Conservation (phyloP, 139 green algal genomes). For the Volvox africanus region DNA sequence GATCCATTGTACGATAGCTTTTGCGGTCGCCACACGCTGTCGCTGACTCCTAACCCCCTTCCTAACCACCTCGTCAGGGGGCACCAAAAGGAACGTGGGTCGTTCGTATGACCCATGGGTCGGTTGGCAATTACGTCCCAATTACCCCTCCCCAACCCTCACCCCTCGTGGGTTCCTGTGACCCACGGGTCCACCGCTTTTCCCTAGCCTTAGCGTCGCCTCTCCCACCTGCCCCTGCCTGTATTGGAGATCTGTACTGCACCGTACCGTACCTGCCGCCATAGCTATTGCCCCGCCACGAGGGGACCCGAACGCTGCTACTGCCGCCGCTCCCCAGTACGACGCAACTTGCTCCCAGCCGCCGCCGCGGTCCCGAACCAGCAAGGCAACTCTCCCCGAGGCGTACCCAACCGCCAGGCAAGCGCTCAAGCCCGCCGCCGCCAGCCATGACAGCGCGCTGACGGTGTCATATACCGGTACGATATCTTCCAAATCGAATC, state of each 20-base stretch:
- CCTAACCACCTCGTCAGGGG: too few species aligned
- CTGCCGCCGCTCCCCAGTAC: not conserved
- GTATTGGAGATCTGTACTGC: too few species aligned
- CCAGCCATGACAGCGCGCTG: conserved; percentile 60
- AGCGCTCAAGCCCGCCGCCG: conserved; percentile 27
- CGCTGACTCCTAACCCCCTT: too few species aligned
- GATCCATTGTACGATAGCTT: too few species aligned
- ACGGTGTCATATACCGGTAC: conserved; percentile 57
- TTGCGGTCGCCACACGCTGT: too few species aligned
- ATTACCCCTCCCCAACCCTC: too few species aligned
- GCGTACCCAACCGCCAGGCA: conserved; percentile 37
- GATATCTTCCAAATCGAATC: conserved; percentile 54
- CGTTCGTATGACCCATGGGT: not conserved
- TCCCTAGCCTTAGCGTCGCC: too few species aligned
- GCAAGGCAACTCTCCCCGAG: conserved; percentile 30
- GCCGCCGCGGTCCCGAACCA: conserved; percentile 34
- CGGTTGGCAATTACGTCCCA: not conserved
- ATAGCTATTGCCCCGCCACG: conserved; percentile 6
- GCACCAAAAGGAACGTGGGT: too few species aligned
- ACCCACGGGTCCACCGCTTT: too few species aligned
- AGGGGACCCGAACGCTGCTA: conserved; percentile 29
- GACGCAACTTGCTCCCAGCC: conserved; percentile 34
- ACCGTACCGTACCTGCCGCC: not conserved
- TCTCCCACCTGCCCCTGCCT: too few species aligned
- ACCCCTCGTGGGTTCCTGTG: too few species aligned